phyloP scores from a whole-genome alignment of 345 rosid genomes.

The Populus alba region DNA sequence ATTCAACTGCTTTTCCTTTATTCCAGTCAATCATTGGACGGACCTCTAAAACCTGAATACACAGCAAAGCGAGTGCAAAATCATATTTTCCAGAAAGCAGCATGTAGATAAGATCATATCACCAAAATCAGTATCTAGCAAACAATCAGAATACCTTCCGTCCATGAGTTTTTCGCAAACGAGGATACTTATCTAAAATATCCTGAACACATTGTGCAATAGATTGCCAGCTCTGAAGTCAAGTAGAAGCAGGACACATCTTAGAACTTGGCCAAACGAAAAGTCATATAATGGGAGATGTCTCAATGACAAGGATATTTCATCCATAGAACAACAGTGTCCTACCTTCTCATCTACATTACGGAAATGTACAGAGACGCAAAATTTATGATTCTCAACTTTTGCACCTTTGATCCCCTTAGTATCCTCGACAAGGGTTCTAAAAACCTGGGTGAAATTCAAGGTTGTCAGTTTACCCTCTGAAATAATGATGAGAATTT shows the following conservation, averaged over 20 bases:
- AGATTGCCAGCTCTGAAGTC: conserved; percentile 65
- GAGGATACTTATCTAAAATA: conserved; percentile 72
- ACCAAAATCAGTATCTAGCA: not conserved
- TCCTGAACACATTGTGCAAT: conserved; percentile 88
- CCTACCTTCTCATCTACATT: conserved; percentile 86
- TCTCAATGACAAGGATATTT: not conserved
- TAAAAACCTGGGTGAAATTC: conserved; percentile 59
- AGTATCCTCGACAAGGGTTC: conserved; percentile 71
- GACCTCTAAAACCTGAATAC: conserved; percentile 80
- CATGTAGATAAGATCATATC: not conserved
- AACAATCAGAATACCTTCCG: conserved; percentile 42
- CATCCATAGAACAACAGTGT: not conserved
- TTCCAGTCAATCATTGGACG: conserved; percentile 95
- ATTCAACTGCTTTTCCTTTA: conserved; percentile 93
- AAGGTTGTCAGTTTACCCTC: not conserved
- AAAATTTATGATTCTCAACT: conserved; percentile 96
- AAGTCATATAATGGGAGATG: not conserved
- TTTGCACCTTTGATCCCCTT: conserved; percentile 69
- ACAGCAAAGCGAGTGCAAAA: not conserved
- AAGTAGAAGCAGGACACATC: conserved; percentile 1
- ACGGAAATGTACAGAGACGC: conserved; percentile 94
- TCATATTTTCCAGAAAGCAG: not conserved
- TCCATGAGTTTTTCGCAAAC: conserved; percentile 70
- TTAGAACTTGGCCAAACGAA: not conserved
- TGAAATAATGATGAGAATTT: not conserved